These are phyloP conservation scores for Calamus simplicifolius DNA, from an alignment of 176 grass and related monocot genomes.

Conservation along the genomic window DNA sequence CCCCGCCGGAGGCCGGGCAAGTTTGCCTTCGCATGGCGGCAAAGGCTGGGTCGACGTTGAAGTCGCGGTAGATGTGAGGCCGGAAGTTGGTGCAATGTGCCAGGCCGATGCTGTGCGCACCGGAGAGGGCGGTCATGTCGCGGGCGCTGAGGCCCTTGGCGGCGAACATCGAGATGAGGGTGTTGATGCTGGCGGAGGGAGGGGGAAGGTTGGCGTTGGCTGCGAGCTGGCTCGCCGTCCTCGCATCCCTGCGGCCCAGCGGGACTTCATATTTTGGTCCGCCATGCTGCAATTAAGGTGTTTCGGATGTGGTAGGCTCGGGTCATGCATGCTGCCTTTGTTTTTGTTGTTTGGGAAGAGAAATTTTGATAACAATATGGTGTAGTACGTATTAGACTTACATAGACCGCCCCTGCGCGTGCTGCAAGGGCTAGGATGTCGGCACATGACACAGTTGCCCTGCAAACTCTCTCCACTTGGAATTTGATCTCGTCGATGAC, in stretches of 20 bases:
- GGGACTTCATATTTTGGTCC: background rate
- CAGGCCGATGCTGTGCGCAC: slow-evolving; percentile 7
- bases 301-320: too few relatives aligned
- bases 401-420: background rate
- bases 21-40: background rate
- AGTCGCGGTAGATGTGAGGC: background rate
- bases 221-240: background rate
- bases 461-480: slow-evolving; percentile 36
- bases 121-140: slow-evolving; percentile 7
- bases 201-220: background rate
- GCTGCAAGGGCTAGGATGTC: slow-evolving; percentile 16
- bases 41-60: background rate
- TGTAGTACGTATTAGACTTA: background rate
- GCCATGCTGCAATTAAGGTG: background rate
- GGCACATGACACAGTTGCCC: slow-evolving; percentile 12
- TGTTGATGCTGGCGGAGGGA: background rate
- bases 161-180: background rate
- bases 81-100: slow-evolving; percentile 1
- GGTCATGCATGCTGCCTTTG: too few relatives aligned
- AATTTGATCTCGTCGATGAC: slow-evolving; percentile 46
- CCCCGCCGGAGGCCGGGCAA: background rate
- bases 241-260: slow-evolving; percentile 6
- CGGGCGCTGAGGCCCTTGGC: background rate
- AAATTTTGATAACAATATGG: too few relatives aligned
- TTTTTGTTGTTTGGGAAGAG: too few relatives aligned